A percentile compares a stretch with the other conserved stretches of the same genome.
Evolutionary conservation across 139 green algal species (phyloP).

Genomic region (Dunaliella primolecta): DNA sequence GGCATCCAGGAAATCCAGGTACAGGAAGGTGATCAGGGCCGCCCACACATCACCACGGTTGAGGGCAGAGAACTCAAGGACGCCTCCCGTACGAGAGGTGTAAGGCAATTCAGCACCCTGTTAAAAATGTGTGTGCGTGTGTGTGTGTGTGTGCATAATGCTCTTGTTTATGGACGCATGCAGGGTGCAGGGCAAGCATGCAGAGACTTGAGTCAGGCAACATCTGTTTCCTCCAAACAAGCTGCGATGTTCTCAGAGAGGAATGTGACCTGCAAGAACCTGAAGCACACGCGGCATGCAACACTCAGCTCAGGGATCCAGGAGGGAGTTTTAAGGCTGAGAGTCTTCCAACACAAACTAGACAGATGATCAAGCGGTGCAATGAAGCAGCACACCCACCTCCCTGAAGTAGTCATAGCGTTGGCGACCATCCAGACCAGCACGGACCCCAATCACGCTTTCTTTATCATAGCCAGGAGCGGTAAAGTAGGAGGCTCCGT

Average conservation of each 20-base stretch:
- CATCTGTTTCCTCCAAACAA: no score
- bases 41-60: conserved; percentile 6
- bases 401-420: not conserved
- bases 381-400: no score
- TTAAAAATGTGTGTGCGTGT: not conserved
- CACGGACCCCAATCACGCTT: not conserved
- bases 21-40: conserved; percentile 41
- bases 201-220: no score
- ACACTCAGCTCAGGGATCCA: no score
- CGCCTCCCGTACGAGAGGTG: not conserved
- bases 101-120: not conserved
- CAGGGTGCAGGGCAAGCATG: no score
- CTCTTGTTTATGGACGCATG: no score
- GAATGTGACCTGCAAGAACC: no score
- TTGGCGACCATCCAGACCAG: not conserved
- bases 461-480: not conserved
- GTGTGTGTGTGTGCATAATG: not conserved
- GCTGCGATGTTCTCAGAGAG: no score
- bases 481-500: not conserved
- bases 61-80: conserved; percentile 19
- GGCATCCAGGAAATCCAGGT: conserved; percentile 78
- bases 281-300: no score
- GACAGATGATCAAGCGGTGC: no score
- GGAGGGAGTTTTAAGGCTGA: not conserved
- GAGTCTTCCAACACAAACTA: no score